Conservation (phyloP, 768 basidiomycete species). For the Amanita jacksonii region DNA sequence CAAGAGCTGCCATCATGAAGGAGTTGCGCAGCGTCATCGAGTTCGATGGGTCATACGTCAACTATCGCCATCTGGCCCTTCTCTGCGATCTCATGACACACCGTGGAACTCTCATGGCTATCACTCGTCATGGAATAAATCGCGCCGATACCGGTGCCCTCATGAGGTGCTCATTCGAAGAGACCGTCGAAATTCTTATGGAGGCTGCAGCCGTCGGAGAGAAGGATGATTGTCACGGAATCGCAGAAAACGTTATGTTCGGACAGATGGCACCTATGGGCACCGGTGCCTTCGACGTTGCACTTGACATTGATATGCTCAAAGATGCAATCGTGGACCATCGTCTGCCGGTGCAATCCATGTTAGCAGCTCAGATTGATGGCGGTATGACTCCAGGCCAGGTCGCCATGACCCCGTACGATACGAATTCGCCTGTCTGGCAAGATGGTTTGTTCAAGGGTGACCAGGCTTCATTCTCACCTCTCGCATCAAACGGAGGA, state of each 20-base stretch:
- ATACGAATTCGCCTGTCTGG: conserved; percentile 83
- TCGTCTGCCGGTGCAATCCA: conserved; percentile 76
- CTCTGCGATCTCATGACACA: conserved; percentile 98
- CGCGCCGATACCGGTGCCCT: conserved; percentile 97
- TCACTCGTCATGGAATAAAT: conserved; percentile 99
- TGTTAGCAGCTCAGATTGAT: conserved; percentile 70
- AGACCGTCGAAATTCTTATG: conserved; percentile 98
- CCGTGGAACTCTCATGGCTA: conserved; percentile 90
- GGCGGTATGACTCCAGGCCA: conserved; percentile 89
- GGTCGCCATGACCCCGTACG: conserved; percentile 95
- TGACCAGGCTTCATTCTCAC: conserved; percentile 90
- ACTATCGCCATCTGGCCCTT: conserved; percentile 94
- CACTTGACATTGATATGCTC: conserved; percentile 94
- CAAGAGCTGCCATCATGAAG: conserved; percentile 87
- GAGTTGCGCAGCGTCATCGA: conserved; percentile 95
- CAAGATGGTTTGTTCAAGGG: conserved; percentile 70
- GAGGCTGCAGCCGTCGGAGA: conserved; percentile 98
- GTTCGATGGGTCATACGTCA: conserved; percentile 99
- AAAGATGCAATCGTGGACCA: conserved; percentile 98
- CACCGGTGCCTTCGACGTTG: conserved; percentile 92
- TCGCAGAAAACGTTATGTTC: conserved; percentile 99
- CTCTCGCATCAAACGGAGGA: conserved; percentile 76
- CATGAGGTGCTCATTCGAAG: conserved; percentile 98
- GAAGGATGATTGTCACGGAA: conserved; percentile 95
- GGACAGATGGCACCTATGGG: conserved; percentile 99